Percentiles rank a stretch among this genome's conserved stretches.
Evolutionary conservation across 148 eudicot species (phyloP).

Genomic region (Camellia sinensis): DNA sequence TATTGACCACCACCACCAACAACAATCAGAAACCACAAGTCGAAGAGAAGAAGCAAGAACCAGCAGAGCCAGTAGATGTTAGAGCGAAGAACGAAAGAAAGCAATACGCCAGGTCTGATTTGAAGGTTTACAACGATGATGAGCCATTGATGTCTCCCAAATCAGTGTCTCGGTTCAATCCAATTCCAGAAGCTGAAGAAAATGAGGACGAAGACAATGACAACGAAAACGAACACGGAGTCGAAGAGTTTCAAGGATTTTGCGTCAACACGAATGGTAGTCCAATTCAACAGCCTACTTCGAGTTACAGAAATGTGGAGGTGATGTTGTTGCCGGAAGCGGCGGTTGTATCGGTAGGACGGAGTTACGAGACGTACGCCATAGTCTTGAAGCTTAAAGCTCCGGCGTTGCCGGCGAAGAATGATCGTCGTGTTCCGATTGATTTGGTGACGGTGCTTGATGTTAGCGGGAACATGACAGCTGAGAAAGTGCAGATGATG

Average conservation of each 20-base stretch:
- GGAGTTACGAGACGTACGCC: constrained; percentile 65
- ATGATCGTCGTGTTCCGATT: constrained; percentile 43
- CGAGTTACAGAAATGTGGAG: constrained; percentile 31
- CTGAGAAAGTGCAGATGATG: constrained; percentile 39
- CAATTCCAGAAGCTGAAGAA: constrained; percentile 78
- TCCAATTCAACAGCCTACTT: background rate
- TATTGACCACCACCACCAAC: constrained; percentile 27
- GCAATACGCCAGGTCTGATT: constrained; percentile 24
- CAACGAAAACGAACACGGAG: background rate
- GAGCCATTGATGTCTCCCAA: constrained; percentile 70
- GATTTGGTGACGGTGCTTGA: constrained; percentile 77
- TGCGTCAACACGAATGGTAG: constrained; percentile 25
- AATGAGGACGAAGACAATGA: constrained; percentile 30
- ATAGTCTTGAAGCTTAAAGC: constrained; percentile 56
- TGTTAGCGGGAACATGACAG: constrained; percentile 42
- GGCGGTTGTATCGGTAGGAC: constrained; percentile 58
- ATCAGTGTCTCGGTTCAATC: constrained; percentile 57
- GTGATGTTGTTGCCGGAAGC: constrained; percentile 57
- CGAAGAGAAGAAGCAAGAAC: constrained; percentile 14
- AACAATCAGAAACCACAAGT: background rate
- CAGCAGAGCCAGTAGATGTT: background rate
- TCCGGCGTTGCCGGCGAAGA: constrained; percentile 37
- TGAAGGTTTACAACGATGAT: constrained; percentile 79
- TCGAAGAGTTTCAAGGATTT: constrained; percentile 59
- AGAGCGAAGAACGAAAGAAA: constrained; percentile 3